Evolutionary conservation across 768 basidiomycete species (phyloP).

Genomic region (Melanogaster broomeanus): DNA sequence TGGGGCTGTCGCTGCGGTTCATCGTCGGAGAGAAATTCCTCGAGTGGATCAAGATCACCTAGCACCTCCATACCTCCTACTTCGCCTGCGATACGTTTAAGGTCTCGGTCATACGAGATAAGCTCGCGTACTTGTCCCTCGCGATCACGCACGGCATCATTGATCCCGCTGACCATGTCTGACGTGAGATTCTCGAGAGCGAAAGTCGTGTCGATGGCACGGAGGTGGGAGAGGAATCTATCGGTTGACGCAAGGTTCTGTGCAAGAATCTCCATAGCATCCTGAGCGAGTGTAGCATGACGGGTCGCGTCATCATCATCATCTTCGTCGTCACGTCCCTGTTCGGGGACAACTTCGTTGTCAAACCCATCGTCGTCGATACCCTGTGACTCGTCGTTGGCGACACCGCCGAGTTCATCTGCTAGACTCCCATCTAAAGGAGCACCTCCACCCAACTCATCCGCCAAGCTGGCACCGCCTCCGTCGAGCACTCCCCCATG

Average conservation of each 20-base stretch:
- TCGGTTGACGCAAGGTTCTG: constrained; percentile 77
- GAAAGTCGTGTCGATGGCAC: constrained; percentile 57
- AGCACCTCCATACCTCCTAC: constrained; percentile 77
- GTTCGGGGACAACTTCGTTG: constrained; percentile 10
- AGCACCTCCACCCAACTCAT: constrained; percentile 36
- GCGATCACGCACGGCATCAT: constrained; percentile 73
- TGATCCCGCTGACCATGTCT: constrained; percentile 74
- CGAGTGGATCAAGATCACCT: constrained; percentile 66
- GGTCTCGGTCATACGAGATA: constrained; percentile 76
- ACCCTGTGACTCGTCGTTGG: constrained; percentile 16
- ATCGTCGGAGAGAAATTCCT: constrained; percentile 34
- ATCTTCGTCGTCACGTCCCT: constrained; percentile 26
- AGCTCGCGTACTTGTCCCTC: constrained; percentile 82
- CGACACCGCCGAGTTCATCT: constrained; percentile 22
- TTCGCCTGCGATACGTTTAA: constrained; percentile 74
- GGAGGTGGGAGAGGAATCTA: constrained; percentile 71
- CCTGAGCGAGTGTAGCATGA: constrained; percentile 36
- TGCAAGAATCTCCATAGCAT: constrained; percentile 73
- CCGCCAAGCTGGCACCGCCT: constrained; percentile 41
- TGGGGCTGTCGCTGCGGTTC: constrained; percentile 28
- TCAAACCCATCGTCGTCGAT: constrained; percentile 14
- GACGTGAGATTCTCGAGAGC: constrained; percentile 70
- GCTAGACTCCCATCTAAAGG: constrained; percentile 19
- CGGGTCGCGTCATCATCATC: constrained; percentile 30
- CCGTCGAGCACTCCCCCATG: constrained; percentile 29